Conservation (phyloP, 2,329 filamentous ascomycete species). For the Neopestalotiopsis sp. region DNA sequence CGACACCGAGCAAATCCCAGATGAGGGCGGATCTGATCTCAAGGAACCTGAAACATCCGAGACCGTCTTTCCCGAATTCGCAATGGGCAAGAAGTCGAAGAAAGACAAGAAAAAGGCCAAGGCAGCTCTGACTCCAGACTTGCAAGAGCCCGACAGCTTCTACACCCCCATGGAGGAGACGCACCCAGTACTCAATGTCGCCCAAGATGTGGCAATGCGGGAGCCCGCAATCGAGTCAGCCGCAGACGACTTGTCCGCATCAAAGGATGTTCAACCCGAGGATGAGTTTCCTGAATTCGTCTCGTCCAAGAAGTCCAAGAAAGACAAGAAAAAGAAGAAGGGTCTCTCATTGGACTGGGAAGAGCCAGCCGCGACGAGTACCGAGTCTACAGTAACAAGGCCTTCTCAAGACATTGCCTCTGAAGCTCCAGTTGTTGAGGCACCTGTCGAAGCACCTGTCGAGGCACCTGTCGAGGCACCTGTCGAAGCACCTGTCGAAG, state of each 20-base stretch:
- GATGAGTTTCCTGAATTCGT: slow-evolving; percentile 2
- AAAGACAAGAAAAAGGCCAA: slow-evolving; percentile 40
- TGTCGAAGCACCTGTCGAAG: not conserved
- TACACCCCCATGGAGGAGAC: slow-evolving; percentile 17
- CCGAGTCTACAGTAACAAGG: not conserved
- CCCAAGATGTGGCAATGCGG: not conserved
- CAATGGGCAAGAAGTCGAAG: slow-evolving; percentile 32
- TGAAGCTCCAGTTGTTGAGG: not conserved
- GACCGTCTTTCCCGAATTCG: slow-evolving; percentile 21
- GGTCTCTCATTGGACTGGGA: slow-evolving; percentile 4
- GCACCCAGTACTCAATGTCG: not conserved
- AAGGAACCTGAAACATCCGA: slow-evolving; percentile 32
- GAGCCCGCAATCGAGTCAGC: not conserved
- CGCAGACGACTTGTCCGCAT: not conserved
- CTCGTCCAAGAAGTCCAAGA: slow-evolving; percentile 22
- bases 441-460: not conserved
- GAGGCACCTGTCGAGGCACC: too few relatives aligned
- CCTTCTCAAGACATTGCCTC: not conserved
- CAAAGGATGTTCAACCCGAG: not conserved
- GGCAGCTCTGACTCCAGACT: slow-evolving; percentile 25
- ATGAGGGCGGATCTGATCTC: not conserved
- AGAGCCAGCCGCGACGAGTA: not conserved
- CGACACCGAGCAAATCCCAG: slow-evolving; percentile 20
- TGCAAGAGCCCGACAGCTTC: slow-evolving; percentile 23
- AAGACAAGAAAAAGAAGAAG: slow-evolving; percentile 35